Percentiles rank a stretch among this genome's conserved stretches.
phyloP scores from a whole-genome alignment of 768 basidiomycete species.

The Leccinum barrowsii region DNA sequence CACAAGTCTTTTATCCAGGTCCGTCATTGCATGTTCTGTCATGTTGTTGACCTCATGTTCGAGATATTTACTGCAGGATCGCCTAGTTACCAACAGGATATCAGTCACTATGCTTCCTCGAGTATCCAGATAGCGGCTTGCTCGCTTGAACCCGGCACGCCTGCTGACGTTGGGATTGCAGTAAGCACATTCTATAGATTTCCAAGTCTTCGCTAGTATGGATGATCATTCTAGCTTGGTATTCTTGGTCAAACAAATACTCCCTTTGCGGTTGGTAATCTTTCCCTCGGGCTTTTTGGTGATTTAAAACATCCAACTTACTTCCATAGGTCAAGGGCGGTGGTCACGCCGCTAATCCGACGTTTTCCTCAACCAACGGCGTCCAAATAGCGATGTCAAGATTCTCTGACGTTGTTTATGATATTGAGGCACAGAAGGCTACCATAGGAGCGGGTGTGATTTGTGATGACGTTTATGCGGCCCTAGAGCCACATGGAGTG shows the following conservation, averaged over 20 bases:
- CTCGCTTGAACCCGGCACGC: not conserved
- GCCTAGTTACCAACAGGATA: slow-evolving; percentile 38
- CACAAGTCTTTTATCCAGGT: slow-evolving; percentile 3
- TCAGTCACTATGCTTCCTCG: slow-evolving; percentile 13
- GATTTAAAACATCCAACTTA: not conserved
- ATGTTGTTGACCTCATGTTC: too few species aligned
- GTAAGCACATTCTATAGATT: not conserved
- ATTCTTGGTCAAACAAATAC: not conserved
- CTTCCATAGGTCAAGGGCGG: not conserved
- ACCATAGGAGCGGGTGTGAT: not conserved
- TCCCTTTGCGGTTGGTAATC: not conserved
- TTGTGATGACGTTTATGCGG: not conserved
- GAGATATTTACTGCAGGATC: slow-evolving; percentile 2
- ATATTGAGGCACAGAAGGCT: not conserved
- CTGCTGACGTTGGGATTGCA: not conserved
- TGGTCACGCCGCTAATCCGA: not conserved
- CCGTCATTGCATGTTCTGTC: not conserved
- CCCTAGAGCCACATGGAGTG: not conserved
- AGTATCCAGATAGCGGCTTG: not conserved
- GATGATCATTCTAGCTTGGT: not conserved
- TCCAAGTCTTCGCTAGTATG: too few species aligned
- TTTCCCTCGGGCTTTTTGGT: too few species aligned
- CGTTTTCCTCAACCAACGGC: not conserved
- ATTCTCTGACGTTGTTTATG: not conserved
- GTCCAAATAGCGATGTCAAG: not conserved